phyloP scores from a whole-genome alignment of 2,329 filamentous ascomycete genomes.

The Pseudofabraea citricarpa region DNA sequence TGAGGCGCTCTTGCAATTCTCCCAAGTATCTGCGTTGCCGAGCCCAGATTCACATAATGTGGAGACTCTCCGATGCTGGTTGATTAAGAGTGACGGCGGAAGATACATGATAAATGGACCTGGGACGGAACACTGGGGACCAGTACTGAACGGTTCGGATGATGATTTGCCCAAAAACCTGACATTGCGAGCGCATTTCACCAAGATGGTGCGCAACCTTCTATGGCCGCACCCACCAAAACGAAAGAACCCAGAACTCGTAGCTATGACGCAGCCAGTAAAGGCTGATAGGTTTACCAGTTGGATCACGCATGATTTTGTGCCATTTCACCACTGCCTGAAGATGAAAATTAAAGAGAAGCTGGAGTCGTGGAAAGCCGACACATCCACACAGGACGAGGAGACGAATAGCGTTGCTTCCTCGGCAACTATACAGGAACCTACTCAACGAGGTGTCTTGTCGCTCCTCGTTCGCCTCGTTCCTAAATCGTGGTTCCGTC shows the following conservation, averaged over 20 bases:
- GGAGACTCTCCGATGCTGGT: background rate
- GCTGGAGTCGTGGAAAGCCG: too few relatives aligned
- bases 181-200: background rate
- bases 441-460: too few relatives aligned
- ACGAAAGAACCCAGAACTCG: constrained; percentile 6
- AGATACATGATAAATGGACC: constrained; percentile 1
- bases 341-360: background rate
- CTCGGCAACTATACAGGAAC: too few relatives aligned
- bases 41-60: background rate
- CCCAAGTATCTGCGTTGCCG: background rate
- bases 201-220: constrained; percentile 3
- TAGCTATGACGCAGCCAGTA: constrained; percentile 6
- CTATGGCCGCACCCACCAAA: constrained; percentile 3
- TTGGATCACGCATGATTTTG: constrained; percentile 12
- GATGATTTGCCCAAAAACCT: background rate
- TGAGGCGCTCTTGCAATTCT: background rate
- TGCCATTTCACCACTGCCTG: constrained; percentile 8
- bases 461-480: too few relatives aligned
- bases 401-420: too few relatives aligned
- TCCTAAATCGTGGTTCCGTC: too few relatives aligned
- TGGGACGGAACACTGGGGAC: constrained; percentile 6
- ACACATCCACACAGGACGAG: background rate
- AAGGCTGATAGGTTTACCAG: constrained; percentile 11
- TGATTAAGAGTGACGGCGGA: background rate
- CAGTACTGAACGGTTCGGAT: background rate